Conservation (phyloP, 75 land plant genomes). For the Selaginella tamariscina region DNA sequence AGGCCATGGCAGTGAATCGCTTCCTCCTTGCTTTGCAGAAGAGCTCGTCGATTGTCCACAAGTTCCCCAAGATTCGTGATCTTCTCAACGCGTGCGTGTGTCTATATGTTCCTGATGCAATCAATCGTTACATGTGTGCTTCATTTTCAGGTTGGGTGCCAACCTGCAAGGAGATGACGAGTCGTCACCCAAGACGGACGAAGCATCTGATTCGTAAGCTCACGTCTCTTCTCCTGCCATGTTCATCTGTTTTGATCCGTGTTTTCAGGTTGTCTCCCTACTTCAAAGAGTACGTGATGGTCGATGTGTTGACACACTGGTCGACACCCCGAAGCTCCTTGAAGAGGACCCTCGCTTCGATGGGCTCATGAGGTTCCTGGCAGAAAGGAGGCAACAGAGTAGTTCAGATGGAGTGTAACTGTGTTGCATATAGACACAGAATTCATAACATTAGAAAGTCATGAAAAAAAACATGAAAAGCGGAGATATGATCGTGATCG, state of each 20-base stretch:
- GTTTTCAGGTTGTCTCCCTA: neutral
- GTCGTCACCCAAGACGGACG: neutral
- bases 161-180: conserved; percentile 3
- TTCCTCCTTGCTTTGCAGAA: conserved; percentile 3
- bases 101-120: conserved; percentile 2
- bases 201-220: neutral
- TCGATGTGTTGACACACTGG: neutral
- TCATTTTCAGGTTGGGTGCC: too few species aligned
- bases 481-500: too few species aligned
- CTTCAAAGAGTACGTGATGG: neutral
- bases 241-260: neutral
- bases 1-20: neutral
- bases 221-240: conserved; percentile 1
- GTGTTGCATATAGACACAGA: too few species aligned
- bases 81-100: conserved; percentile 1
- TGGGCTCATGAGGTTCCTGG: conserved; percentile 4
- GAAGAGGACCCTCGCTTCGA: neutral
- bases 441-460: too few species aligned
- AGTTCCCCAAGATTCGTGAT: conserved; percentile 1
- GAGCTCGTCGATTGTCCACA: conserved; percentile 1
- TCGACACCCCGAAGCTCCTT: neutral
- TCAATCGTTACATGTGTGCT: neutral
- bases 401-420: too few species aligned
- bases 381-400: too few species aligned
- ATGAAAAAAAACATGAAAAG: too few species aligned